Evolutionary conservation across 768 basidiomycete genomes (phyloP), one percentile per base, ranked within the genome.

Genomic region (Russula virescens): DNA sequence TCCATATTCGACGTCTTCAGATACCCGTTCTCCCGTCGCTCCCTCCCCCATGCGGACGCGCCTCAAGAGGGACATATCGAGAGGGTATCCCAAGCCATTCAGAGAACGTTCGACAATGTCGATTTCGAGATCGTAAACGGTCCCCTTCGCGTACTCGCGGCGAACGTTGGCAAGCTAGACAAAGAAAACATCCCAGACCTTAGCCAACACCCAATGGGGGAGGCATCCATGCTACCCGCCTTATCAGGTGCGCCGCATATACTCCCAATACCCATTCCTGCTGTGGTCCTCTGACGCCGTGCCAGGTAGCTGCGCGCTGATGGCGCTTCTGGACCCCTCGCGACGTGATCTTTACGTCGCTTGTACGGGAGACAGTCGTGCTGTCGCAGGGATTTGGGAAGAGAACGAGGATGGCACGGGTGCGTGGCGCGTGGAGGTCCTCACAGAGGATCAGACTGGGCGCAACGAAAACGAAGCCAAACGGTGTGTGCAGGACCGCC

Each of bases 381-480:
- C 97, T 14, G 94, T 99, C 7, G 95, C 96, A 23, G 97, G 97
- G 21, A 82, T 92, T 42, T 95, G 91, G 89, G 86, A 91, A 65
- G 81, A 83, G 55, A 80, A 80, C 5, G 74, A 72, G 3, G 82
- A 86, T 65, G 86, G 84, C 4, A 76, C 79, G 56, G 91, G 91
- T 13, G 80, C 78, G 56, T 99, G 97, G 97, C 83, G 86, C 50
- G 89, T 94, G 34, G 93, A 97, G 72, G 91, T 91, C n/a, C 79
- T 99, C 64, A 92, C 84, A 31, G 94, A 98, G 73, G 97, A 98
- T 71, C 95, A 98, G 77, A 98, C 95, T 8, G 97, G 94, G 43
- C 84, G 92, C 67, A 98, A 94, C 71, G 85, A 83, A 18, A 87
- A 83, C 50, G 97, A 99, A 74, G 76, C 88, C 26, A 81, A 81